Conservation (phyloP, 352 stramenopile species). For the Phytophthora pinifolia region DNA sequence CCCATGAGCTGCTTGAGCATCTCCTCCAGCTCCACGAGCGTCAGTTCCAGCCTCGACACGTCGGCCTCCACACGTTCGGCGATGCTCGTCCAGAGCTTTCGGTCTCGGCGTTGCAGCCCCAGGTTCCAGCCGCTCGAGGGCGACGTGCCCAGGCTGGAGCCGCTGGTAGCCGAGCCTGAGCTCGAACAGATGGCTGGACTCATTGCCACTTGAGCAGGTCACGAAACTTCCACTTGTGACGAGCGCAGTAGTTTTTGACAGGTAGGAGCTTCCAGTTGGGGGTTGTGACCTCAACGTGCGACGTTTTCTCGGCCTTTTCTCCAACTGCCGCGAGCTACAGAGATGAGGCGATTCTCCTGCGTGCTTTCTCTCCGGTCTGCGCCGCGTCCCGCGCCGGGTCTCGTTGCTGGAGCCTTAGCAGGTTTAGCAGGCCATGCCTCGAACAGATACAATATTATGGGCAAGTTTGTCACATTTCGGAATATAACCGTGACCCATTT, state of each 20-base stretch:
- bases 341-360: neutral
- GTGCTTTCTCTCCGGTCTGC: neutral
- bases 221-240: slow-evolving; percentile 17
- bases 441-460: slow-evolving; percentile 9
- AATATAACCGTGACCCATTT: slow-evolving; percentile 1
- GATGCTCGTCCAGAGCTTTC: slow-evolving; percentile 60
- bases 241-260: neutral
- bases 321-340: slow-evolving; percentile 1
- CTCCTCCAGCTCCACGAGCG: slow-evolving; percentile 79
- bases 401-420: slow-evolving; percentile 6
- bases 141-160: slow-evolving; percentile 23
- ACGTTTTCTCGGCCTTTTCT: slow-evolving; percentile 20
- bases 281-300: neutral
- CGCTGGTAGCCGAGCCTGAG: slow-evolving; percentile 2
- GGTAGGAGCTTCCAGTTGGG: neutral
- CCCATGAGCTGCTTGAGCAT: slow-evolving; percentile 69
- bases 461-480: slow-evolving; percentile 13
- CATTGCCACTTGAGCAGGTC: slow-evolving; percentile 22
- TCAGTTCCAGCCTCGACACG: slow-evolving; percentile 52
- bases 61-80: slow-evolving; percentile 64
- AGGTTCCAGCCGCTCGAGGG: slow-evolving; percentile 52
- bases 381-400: slow-evolving; percentile 18
- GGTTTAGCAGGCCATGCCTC: slow-evolving; percentile 19
- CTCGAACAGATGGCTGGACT: slow-evolving; percentile 26
- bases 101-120: slow-evolving; percentile 59